These are phyloP conservation scores for Candida glucosophila DNA, from an alignment of 1,139 yeast species.

Conservation along the genomic window DNA sequence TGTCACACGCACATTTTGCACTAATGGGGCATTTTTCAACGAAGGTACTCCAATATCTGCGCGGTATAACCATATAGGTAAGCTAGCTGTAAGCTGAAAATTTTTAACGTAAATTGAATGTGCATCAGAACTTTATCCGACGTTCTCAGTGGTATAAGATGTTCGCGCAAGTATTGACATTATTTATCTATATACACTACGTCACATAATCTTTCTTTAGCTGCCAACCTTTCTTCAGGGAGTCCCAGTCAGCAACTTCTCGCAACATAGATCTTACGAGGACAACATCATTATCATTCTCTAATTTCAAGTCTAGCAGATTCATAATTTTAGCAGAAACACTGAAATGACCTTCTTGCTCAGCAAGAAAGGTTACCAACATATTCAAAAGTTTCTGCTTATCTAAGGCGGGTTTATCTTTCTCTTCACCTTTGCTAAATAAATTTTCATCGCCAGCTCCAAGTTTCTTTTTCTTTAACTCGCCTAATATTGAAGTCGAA, in stretches of 20 bases:
- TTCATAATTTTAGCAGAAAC: constrained; percentile 52
- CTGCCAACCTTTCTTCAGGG: constrained; percentile 50
- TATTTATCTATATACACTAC: too few relatives aligned
- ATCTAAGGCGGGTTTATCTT: constrained; percentile 4
- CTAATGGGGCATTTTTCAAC: constrained; percentile 40
- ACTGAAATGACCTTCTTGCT: constrained; percentile 34
- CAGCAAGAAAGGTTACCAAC: constrained; percentile 25
- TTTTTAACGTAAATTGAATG: too few relatives aligned
- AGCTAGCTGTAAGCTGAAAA: too few relatives aligned
- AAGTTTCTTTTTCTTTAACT: constrained; percentile 16
- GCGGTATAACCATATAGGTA: too few relatives aligned
- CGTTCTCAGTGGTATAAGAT: too few relatives aligned
- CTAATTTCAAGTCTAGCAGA: constrained; percentile 37
- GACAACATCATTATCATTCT: constrained; percentile 50
- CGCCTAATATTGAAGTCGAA: constrained; percentile 24
- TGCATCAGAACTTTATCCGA: too few relatives aligned
- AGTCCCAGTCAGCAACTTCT: constrained; percentile 65
- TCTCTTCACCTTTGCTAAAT: constrained; percentile 13
- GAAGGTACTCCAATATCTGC: constrained; percentile 6
- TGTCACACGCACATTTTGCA: constrained; percentile 58
- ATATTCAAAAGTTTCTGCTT: constrained; percentile 25
- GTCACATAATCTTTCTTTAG: constrained; percentile 52
- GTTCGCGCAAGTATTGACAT: too few relatives aligned
- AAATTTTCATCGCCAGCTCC: constrained; percentile 13
- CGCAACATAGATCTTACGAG: constrained; percentile 60